These are phyloP conservation scores for Panaeolus papilionaceus DNA, from an alignment of 768 basidiomycete species.

Conservation along the genomic window DNA sequence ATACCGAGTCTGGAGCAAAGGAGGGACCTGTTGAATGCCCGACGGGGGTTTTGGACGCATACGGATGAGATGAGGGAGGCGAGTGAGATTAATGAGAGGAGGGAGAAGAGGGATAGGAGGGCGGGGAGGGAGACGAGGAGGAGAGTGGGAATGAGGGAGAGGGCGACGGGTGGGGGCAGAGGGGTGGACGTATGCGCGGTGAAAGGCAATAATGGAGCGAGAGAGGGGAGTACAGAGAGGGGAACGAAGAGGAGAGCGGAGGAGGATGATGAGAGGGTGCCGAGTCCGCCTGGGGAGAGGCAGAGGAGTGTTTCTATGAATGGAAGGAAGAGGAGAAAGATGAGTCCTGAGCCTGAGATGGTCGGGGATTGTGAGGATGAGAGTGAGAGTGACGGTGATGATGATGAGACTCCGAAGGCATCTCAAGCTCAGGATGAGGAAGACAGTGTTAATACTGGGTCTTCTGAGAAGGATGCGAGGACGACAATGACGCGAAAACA, in stretches of 20 bases:
- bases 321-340: constrained; percentile 15
- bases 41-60: constrained; percentile 20
- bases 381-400: neutral
- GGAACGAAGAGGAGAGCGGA: constrained; percentile 24
- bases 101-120: constrained; percentile 24
- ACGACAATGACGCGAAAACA: neutral
- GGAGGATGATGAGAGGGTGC: constrained; percentile 15
- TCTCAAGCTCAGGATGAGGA: neutral
- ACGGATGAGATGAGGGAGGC: constrained; percentile 22
- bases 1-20: constrained; percentile 23
- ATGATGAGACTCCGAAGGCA: neutral
- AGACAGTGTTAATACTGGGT: neutral
- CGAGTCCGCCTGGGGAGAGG: neutral
- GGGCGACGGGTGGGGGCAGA: constrained; percentile 17
- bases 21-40: constrained; percentile 18
- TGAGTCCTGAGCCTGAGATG: constrained; percentile 3
- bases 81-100: constrained; percentile 23
- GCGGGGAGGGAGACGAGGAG: constrained; percentile 20
- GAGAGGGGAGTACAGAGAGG: constrained; percentile 4
- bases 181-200: constrained; percentile 6
- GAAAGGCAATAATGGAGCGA: constrained; percentile 14
- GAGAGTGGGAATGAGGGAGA: neutral
- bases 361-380: neutral
- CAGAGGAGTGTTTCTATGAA: neutral
- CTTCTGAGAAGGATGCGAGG: neutral